Evolutionary conservation across 2,329 filamentous ascomycete genomes (phyloP).

Genomic region (Fusarium dimerum): DNA sequence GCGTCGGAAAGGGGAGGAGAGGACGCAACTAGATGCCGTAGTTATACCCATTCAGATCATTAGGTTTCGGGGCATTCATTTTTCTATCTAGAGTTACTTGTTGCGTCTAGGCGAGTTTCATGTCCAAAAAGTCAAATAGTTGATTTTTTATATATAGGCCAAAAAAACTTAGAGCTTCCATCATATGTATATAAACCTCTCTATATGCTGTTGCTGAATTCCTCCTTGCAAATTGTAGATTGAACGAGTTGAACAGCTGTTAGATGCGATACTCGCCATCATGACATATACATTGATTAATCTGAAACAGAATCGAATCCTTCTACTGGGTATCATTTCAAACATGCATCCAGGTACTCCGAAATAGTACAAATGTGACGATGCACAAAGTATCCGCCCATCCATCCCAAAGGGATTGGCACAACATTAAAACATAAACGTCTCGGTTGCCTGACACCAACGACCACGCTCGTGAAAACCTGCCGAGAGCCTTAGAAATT

Average conservation of each 20-base stretch:
- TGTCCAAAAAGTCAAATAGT: not conserved
- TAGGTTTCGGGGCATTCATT: slow-evolving; percentile 24
- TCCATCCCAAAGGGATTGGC: not conserved
- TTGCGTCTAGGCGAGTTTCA: slow-evolving; percentile 18
- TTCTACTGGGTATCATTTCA: not conserved
- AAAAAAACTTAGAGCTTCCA: not conserved
- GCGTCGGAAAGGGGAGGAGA: slow-evolving; percentile 44
- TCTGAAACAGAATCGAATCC: not conserved
- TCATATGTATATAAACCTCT: not conserved
- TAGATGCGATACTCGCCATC: not conserved
- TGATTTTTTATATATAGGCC: not conserved
- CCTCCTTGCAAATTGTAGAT: no score
- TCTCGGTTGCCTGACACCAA: no score
- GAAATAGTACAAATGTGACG: not conserved
- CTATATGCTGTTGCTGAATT: no score
- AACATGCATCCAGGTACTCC: not conserved
- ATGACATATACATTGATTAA: not conserved
- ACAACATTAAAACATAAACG: no score
- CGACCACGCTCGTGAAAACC: not conserved
- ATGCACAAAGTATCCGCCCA: not conserved
- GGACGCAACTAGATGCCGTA: slow-evolving; percentile 33
- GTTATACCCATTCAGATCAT: slow-evolving; percentile 31
- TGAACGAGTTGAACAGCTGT: no score
- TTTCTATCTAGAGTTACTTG: slow-evolving; percentile 14
- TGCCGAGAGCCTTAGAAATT: not conserved